Evolutionary conservation across 2,329 filamentous ascomycete genomes (phyloP).

Genomic region (Mycosphaerella sp.): DNA sequence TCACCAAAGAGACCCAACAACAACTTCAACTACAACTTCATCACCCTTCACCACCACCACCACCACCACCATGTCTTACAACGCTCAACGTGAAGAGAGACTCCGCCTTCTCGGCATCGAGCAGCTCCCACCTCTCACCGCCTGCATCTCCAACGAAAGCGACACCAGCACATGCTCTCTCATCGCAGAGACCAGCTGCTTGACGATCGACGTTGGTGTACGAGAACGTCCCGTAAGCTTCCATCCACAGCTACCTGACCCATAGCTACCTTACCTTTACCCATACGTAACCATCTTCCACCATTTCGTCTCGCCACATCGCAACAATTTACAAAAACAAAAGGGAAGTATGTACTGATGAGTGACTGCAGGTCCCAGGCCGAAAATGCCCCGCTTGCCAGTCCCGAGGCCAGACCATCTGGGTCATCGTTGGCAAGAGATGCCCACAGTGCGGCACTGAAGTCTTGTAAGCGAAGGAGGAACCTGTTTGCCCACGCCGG

Average conservation of each 20-base stretch:
- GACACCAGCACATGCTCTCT: not conserved
- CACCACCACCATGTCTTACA: slow-evolving; percentile 26
- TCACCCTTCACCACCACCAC: not conserved
- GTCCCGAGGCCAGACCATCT: slow-evolving; percentile 28
- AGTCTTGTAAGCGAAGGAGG: slow-evolving; percentile 11
- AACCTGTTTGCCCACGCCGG: too few species aligned
- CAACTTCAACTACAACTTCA: not conserved
- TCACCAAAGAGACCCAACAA: not conserved
- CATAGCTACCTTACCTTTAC: too few species aligned
- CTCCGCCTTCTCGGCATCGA: slow-evolving; percentile 28
- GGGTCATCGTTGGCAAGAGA: slow-evolving; percentile 35
- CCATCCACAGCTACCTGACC: too few species aligned
- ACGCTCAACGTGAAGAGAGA: slow-evolving; percentile 22
- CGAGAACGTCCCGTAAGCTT: slow-evolving; percentile 5
- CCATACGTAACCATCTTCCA: too few species aligned
- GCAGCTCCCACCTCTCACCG: slow-evolving; percentile 24
- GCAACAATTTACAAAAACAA: too few species aligned
- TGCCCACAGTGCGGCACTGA: slow-evolving; percentile 33
- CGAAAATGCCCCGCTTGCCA: slow-evolving; percentile 31
- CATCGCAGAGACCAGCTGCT: not conserved
- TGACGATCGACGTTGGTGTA: not conserved
- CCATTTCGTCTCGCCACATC: too few species aligned
- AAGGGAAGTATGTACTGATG: too few species aligned
- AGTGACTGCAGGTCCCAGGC: slow-evolving; percentile 29
- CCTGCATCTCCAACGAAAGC: slow-evolving; percentile 4